A percentile compares a stretch with the other conserved stretches of the same genome.
phyloP scores from a whole-genome alignment of 805 yeast genomes.

The Pichia pseudocactophila region DNA sequence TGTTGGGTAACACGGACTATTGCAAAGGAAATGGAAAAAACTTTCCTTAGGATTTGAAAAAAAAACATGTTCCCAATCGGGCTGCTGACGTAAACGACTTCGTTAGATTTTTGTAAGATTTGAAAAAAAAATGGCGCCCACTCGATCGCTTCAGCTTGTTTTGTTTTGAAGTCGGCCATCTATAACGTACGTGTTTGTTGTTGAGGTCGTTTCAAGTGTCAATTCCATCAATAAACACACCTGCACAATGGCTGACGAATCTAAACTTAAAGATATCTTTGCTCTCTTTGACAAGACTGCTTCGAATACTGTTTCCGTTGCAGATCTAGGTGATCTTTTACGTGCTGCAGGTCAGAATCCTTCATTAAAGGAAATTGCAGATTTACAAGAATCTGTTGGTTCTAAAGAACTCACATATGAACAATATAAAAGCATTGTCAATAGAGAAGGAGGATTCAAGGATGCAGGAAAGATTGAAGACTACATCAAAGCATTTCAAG shows the following conservation, averaged over 20 bases:
- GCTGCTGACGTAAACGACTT: too few relatives aligned
- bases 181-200: too few relatives aligned
- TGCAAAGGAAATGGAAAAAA: not conserved
- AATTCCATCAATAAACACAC: not conserved
- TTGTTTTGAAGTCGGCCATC: not conserved
- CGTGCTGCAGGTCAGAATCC: slow-evolving; percentile 99
- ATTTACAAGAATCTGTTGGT: slow-evolving; percentile 34
- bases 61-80: too few relatives aligned
- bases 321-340: slow-evolving; percentile 82
- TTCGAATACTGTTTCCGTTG: slow-evolving; percentile 78
- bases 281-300: slow-evolving; percentile 95
- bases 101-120: too few relatives aligned
- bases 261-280: slow-evolving; percentile 80
- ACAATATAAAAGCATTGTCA: slow-evolving; percentile 64
- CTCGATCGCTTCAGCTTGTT: not conserved
- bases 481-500: slow-evolving; percentile 93
- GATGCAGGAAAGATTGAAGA: slow-evolving; percentile 86
- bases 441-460: slow-evolving; percentile 83
- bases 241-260: slow-evolving; percentile 16
- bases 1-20: not conserved
- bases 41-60: too few relatives aligned
- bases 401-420: slow-evolving; percentile 55
- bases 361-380: slow-evolving; percentile 76
- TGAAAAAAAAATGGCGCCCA: not conserved
- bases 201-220: too few relatives aligned